Conservation (phyloP, 1,139 yeast genomes). For the Debaryomycetaceae sp. region DNA sequence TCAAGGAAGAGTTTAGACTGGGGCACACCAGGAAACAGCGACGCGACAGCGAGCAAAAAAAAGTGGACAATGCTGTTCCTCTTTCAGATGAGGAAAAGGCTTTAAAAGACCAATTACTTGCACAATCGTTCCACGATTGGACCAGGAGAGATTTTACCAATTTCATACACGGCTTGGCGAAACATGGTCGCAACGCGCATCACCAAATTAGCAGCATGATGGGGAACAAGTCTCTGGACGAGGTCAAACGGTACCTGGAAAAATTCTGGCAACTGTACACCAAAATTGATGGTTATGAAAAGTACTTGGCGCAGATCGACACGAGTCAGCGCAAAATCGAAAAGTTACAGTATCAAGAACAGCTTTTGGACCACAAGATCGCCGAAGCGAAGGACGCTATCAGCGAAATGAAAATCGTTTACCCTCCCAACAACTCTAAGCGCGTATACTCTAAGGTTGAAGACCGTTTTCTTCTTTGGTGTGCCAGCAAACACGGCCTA, state of each 20-base stretch:
- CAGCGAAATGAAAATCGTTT: constrained; percentile 62
- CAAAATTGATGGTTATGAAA: constrained; percentile 77
- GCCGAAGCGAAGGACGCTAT: constrained; percentile 57
- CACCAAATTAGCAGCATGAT: constrained; percentile 53
- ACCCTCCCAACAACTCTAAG: constrained; percentile 90
- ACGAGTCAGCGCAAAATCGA: constrained; percentile 75
- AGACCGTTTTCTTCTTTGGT: constrained; percentile 68
- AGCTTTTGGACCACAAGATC: constrained; percentile 53
- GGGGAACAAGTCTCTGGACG: constrained; percentile 60
- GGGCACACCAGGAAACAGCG: constrained; percentile 30
- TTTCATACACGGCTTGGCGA: constrained; percentile 72
- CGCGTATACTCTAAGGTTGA: constrained; percentile 76
- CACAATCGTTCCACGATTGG: constrained; percentile 71
- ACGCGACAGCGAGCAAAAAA: constrained; percentile 46
- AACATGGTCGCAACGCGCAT: constrained; percentile 58
- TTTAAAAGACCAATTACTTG: constrained; percentile 49
- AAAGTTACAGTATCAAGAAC: constrained; percentile 54
- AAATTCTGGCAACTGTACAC: constrained; percentile 68
- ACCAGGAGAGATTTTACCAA: constrained; percentile 81
- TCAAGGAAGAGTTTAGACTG: constrained; percentile 36
- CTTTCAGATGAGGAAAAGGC: constrained; percentile 66
- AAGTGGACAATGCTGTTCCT: constrained; percentile 60
- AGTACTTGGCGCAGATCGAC: constrained; percentile 77
- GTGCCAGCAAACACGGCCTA: constrained; percentile 70
- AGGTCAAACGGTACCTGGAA: constrained; percentile 55